Conservation (phyloP, 2,329 filamentous ascomycete genomes). For the Pezicula neosporulosa region DNA sequence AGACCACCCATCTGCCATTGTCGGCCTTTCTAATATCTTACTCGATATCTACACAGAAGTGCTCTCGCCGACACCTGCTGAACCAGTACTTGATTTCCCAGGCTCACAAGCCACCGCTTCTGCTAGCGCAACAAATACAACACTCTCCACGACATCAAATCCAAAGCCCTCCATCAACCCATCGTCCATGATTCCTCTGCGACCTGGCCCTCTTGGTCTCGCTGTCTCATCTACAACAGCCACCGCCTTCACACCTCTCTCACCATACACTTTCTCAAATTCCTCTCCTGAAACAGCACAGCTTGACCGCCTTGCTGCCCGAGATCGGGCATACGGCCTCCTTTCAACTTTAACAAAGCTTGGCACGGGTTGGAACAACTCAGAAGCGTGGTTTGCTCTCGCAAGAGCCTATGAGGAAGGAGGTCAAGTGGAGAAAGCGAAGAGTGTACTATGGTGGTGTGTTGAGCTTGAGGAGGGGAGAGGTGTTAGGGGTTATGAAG, state of each 20-base stretch:
- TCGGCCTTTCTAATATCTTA: slow-evolving; percentile 80
- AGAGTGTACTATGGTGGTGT: slow-evolving; percentile 95
- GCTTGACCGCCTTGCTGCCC: slow-evolving; percentile 75
- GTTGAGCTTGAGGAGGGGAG: slow-evolving; percentile 87
- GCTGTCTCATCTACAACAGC: slow-evolving; percentile 21
- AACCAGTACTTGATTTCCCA: slow-evolving; percentile 28
- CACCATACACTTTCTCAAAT: slow-evolving; percentile 10
- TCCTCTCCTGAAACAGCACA: slow-evolving; percentile 18
- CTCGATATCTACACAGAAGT: slow-evolving; percentile 78
- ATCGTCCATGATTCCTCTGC: slow-evolving; percentile 5
- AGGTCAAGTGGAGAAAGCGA: slow-evolving; percentile 81
- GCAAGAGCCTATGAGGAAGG: slow-evolving; percentile 85
- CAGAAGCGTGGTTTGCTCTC: slow-evolving; percentile 90
- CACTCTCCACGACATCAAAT: slow-evolving; percentile 1
- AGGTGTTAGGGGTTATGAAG: slow-evolving; percentile 78
- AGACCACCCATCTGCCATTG: slow-evolving; percentile 75
- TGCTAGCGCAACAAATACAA: slow-evolving; percentile 9
- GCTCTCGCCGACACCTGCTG: slow-evolving; percentile 54
- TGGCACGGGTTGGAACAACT: slow-evolving; percentile 83
- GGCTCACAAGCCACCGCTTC: slow-evolving; percentile 11
- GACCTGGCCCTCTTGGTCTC: slow-evolving; percentile 27
- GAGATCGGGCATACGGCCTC: slow-evolving; percentile 84
- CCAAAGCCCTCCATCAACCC: neutral
- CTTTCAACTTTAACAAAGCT: slow-evolving; percentile 80
- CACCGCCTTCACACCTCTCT: slow-evolving; percentile 23